Evolutionary conservation across 371 early-diverging fungal species (phyloP).

Genomic region (Dipsacomyces acuminosporus): DNA sequence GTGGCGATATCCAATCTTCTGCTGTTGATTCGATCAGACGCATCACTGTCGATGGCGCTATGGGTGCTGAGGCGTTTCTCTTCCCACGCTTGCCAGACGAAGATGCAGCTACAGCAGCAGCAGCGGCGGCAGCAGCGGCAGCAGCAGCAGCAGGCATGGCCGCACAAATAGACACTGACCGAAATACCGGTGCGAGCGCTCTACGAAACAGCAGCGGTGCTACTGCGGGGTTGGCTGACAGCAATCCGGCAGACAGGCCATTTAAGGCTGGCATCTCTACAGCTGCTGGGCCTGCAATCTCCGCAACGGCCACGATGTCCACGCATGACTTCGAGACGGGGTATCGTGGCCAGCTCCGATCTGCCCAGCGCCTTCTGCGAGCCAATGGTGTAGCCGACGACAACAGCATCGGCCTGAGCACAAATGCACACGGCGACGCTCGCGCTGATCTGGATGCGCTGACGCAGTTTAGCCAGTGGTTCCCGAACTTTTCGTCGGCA

Average conservation of each 20-base stretch:
- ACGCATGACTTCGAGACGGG: neutral
- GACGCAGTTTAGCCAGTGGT: slow-evolving; percentile 42
- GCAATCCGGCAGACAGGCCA: too few relatives aligned
- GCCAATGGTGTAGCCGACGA: slow-evolving; percentile 42
- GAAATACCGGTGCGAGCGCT: neutral
- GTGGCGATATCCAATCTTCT: slow-evolving; percentile 13
- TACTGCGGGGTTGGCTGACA: too few relatives aligned
- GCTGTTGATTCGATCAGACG: slow-evolving; percentile 31
- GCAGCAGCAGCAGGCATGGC: slow-evolving; percentile 17
- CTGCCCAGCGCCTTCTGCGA: slow-evolving; percentile 39
- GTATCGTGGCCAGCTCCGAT: slow-evolving; percentile 34
- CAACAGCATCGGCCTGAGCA: slow-evolving; percentile 42
- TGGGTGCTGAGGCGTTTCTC: slow-evolving; percentile 28
- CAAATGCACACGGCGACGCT: slow-evolving; percentile 14
- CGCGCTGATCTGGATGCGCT: slow-evolving; percentile 32
- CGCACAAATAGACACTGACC: slow-evolving; percentile 2
- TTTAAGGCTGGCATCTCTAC: too few relatives aligned
- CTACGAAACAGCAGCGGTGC: neutral
- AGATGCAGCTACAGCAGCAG: slow-evolving; percentile 8
- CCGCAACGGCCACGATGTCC: too few relatives aligned
- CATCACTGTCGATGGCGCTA: slow-evolving; percentile 32
- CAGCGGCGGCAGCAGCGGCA: slow-evolving; percentile 17
- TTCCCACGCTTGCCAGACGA: slow-evolving; percentile 44
- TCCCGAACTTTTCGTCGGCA: slow-evolving; percentile 26
- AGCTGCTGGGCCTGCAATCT: too few relatives aligned